phyloP scores from a whole-genome alignment of 306 rosid genomes.

The Quercus parvula region DNA sequence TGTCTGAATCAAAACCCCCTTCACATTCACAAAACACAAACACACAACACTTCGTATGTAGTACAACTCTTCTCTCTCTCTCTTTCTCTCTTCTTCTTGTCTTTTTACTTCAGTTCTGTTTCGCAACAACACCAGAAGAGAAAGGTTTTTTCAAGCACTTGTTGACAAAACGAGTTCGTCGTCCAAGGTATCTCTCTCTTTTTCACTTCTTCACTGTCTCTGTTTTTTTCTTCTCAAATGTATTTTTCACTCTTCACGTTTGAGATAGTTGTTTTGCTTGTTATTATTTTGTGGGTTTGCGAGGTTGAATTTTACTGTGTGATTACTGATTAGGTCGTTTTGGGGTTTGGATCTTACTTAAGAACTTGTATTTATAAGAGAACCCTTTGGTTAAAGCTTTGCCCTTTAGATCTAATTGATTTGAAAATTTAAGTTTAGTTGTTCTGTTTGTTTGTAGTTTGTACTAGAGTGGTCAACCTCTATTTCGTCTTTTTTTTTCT shows the following conservation, averaged over 20 bases:
- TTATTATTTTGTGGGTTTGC: background rate
- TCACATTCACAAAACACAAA: background rate
- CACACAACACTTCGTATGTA: conserved; percentile 3
- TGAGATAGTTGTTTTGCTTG: background rate
- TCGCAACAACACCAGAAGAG: no score
- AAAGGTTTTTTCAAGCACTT: background rate
- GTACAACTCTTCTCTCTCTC: no score
- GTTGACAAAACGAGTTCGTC: background rate
- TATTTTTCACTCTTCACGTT: background rate
- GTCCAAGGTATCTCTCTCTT: conserved; percentile 17
- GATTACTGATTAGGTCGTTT: conserved; percentile 2
- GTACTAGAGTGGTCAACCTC: conserved; percentile 6
- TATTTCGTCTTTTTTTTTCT: background rate
- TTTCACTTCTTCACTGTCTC: background rate
- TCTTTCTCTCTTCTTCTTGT: no score
- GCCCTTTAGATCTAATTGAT: conserved; percentile 25
- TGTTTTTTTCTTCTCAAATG: background rate
- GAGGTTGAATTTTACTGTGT: background rate
- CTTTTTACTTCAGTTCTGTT: no score
- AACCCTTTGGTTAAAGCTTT: conserved; percentile 4
- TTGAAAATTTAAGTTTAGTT: background rate
- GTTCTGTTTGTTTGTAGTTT: conserved; percentile 15
- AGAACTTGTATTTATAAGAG: no score
- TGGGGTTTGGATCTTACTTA: conserved; percentile 8
- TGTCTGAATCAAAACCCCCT: conserved; percentile 30